Evolutionary conservation across 257 asterid genomes (phyloP), one percentile per base, ranked within the genome.

Genomic region (Perilla frutescens): DNA sequence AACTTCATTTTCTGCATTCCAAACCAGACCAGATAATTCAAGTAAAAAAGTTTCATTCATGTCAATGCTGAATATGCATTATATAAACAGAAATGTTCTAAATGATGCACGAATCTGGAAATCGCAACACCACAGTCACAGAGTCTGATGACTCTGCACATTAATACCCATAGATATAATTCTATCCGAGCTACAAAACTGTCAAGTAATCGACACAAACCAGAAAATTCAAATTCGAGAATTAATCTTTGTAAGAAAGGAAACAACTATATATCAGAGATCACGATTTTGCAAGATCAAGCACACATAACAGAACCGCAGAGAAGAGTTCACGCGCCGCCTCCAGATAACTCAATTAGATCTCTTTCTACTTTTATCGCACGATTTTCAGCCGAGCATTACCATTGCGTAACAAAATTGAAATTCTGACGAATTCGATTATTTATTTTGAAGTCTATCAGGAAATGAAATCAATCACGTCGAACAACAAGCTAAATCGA

Each of bases 161-260:
- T 39, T 29, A 20, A 20, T 20, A 20, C 15, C 37, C 40, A 43
- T 41, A 8, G 41, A 36, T 15, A 77, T 71, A 40, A 86, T 62
- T 63, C 90, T 89, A 26, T 87, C 91, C 90, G 88, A 43, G 11
- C 48, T 43, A 43, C 48, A 6, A 43, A 43, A 6, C 48, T 9
- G 48, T 43, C 48, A 7, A 43, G 48, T 7, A 43, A 6, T 43
- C 57, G 63, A 58, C 62, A 61, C 37, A 48, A 49, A 39, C 61
- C 0, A 48, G 65, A 31, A 72, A 61, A 66, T 61, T 70, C 68
- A 66, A 51, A 74, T 20, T n/a, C 31, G 15, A 55, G 56, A 55
- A 14, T 71, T 0, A 58, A 59, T 26, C 43, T 8, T 15, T 8
- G 74, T 14, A 20, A 71, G 53, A 64, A 6, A 29, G 15, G 34